Evolutionary conservation across 345 rosid genomes (phyloP).

Genomic region (Bretschneidera sinensis): DNA sequence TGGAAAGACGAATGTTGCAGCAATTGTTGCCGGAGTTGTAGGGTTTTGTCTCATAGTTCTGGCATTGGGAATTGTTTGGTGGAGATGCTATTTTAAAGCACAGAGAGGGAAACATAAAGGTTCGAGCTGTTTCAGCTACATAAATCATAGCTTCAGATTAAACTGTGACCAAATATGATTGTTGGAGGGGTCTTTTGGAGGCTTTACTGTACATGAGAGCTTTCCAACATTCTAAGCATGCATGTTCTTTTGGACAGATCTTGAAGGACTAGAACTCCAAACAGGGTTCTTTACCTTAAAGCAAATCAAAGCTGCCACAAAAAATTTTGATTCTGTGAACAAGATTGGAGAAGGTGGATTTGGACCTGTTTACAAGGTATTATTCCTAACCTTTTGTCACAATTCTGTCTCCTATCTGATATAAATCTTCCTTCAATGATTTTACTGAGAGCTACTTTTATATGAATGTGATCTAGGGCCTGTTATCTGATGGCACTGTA

Average conservation of each 20-base stretch:
- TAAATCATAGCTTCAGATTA: too few species aligned
- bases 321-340: constrained; percentile 41
- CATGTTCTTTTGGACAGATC: background rate
- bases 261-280: constrained; percentile 17
- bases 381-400: background rate
- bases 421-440: too few species aligned
- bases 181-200: background rate
- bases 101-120: constrained; percentile 17
- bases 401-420: too few species aligned
- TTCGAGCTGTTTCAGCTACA: too few species aligned
- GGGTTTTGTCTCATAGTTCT: constrained; percentile 14
- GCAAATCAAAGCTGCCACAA: constrained; percentile 52
- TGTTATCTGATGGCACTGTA: constrained; percentile 46
- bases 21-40: constrained; percentile 16
- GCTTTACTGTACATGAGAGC: background rate
- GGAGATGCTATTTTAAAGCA: constrained; percentile 16
- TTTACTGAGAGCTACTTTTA: background rate
- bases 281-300: constrained; percentile 34
- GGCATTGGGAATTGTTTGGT: constrained; percentile 17
- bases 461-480: constrained; percentile 32
- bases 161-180: too few species aligned
- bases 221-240: background rate
- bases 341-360: constrained; percentile 73
- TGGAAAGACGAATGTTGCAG: constrained; percentile 1
- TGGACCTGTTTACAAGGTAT: constrained; percentile 63